Base-by-base conservation (phyloP, 177 flowering plant species). In the Vitis hybrid region DNA sequence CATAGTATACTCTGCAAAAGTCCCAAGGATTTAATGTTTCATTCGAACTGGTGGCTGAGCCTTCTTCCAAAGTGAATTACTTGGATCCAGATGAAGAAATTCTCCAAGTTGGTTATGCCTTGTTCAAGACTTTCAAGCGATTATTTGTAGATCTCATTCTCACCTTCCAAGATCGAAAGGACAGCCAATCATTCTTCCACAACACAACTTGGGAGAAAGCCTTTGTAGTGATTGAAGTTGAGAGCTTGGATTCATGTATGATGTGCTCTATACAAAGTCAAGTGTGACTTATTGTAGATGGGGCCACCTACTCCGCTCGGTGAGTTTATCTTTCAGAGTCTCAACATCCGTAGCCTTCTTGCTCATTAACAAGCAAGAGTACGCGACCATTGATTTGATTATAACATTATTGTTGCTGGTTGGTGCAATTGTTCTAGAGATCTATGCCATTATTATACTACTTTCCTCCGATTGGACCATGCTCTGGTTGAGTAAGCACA, bases 231-330 rank as follows among this genome's bases (percentile, higher is more conserved):
- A 65, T 79, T 5, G 84, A 79, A 70, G 31, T 73, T 10, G 88
- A 84, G 26, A 20, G 20, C 82, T 81, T 4, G 81, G 84, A 11
- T 78, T 83, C 55, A 45, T 71, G 68, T 84, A 67, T 59, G 86
- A 86, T 67, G 26, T 74, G 34, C 60, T 86, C 66, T 81, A 76
- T 72, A 86, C 87, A 16, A 86, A 86, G 76, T 74, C 80, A 1
- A 10, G 68, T 0, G 19, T 76, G 0, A 45, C 73, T 3, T 69
- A 77, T 31, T 16, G 81, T 7, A 5, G 0, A 0, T 0, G 1
- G 2, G 87, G 85, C 2, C 12, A 10, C 29, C 2, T 61, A 34
- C 71, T 70, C 5, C 81, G 81, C 16, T 3, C 68, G 0, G 10
- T 76, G 5, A 73, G 50, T 10, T 62, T 74, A 14, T 68, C 34